phyloP scores from a whole-genome alignment of 2,329 filamentous ascomycete species.

The Paraphoma sp. region DNA sequence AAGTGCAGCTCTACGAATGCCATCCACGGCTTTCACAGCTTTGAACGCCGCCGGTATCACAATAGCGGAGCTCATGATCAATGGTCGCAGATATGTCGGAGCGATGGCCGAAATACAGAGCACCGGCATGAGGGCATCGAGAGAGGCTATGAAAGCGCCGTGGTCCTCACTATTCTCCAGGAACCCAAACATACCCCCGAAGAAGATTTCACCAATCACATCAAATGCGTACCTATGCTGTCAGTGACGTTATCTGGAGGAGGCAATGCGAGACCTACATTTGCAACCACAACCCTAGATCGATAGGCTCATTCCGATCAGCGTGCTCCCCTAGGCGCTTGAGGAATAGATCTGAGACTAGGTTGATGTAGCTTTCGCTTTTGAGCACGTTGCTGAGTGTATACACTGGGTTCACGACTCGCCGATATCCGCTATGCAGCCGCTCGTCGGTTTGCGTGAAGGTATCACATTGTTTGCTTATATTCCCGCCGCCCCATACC shows the following conservation, averaged over 20 bases:
- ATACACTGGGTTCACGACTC: conserved; percentile 15
- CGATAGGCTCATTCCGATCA: conserved; percentile 14
- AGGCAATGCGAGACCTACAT: conserved; percentile 31
- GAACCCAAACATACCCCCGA: conserved; percentile 23
- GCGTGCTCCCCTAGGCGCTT: conserved; percentile 22
- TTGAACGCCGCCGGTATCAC: conserved; percentile 25
- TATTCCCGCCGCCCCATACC: conserved; percentile 16
- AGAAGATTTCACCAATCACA: conserved; percentile 22
- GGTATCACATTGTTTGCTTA: conserved; percentile 13
- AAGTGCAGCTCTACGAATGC: conserved; percentile 14
- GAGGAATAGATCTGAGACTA: conserved; percentile 11
- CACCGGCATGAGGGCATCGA: conserved; percentile 45
- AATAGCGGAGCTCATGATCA: conserved; percentile 10
- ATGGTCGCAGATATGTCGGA: conserved; percentile 12
- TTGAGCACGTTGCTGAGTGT: conserved; percentile 20
- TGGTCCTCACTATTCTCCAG: conserved; percentile 23
- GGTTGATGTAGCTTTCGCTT: conserved; percentile 21
- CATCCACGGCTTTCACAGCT: conserved; percentile 20
- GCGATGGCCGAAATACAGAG: conserved; percentile 13
- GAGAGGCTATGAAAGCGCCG: conserved; percentile 23
- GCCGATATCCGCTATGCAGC: conserved; percentile 16
- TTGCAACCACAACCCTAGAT: conserved; percentile 23
- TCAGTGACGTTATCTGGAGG: not conserved
- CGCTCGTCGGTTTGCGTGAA: conserved; percentile 18
- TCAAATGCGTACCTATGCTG: conserved; percentile 26